Evolutionary conservation across 108 stramenopile genomes (phyloP).

Genomic region (Conticribra guillardii): DNA sequence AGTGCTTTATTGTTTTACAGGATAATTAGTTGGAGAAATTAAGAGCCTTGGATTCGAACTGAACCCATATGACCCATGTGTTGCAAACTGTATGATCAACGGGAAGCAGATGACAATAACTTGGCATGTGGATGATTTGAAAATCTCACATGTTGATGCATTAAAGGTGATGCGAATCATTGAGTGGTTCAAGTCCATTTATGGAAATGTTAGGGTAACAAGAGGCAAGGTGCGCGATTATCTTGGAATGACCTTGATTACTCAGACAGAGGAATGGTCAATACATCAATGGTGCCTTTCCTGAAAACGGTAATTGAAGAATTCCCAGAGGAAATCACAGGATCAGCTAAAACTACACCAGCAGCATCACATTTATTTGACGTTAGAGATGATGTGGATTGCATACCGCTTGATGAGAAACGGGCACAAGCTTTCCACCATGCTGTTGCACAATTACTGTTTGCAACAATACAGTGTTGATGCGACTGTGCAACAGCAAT

Average conservation of each 20-base stretch:
- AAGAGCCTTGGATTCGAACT: neutral
- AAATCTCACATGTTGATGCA: neutral
- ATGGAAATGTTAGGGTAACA: slow-evolving; percentile 1
- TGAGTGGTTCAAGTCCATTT: neutral
- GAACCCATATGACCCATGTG: slow-evolving; percentile 16
- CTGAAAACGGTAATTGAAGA: neutral
- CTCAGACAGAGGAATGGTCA: neutral
- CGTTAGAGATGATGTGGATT: neutral
- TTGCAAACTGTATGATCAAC: neutral
- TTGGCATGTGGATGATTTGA: slow-evolving; percentile 13
- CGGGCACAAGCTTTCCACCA: neutral
- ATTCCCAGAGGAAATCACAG: slow-evolving; percentile 2
- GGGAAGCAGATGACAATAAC: slow-evolving; percentile 3
- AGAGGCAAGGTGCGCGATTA: slow-evolving; percentile 4
- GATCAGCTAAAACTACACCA: neutral
- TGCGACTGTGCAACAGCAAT: neutral
- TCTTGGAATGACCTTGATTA: neutral
- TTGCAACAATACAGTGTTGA: neutral
- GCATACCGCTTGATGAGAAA: neutral
- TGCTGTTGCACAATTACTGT: neutral
- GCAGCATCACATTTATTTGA: slow-evolving; percentile 3
- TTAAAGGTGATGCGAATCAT: neutral
- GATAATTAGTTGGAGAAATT: neutral
- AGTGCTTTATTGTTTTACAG: neutral
- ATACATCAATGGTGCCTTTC: slow-evolving; percentile 1